Evolutionary conservation across 768 basidiomycete genomes (phyloP).

Genomic region (Myochromella boudieri): DNA sequence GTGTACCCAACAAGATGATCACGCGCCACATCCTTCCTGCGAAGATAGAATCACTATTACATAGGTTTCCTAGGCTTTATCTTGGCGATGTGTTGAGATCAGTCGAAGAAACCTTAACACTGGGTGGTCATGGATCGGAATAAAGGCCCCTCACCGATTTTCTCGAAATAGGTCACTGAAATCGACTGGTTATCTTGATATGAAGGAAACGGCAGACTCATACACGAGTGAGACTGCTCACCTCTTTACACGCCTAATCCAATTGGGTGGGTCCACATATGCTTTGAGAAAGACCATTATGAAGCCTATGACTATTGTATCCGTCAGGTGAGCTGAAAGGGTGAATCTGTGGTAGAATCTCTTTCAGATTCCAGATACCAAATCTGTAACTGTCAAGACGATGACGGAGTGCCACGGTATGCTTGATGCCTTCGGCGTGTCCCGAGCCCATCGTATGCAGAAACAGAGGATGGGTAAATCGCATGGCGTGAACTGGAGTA

Average conservation of each 20-base stretch:
- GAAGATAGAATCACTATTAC: too few species aligned
- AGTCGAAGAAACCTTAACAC: constrained; percentile 8
- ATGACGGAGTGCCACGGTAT: constrained; percentile 10
- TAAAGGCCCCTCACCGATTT: constrained; percentile 4
- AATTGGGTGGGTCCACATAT: neutral
- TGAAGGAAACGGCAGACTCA: neutral
- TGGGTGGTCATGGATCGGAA: neutral
- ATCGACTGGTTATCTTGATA: constrained; percentile 2
- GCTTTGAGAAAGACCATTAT: neutral
- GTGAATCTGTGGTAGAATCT: constrained; percentile 2
- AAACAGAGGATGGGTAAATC: neutral
- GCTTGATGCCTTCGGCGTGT: constrained; percentile 5
- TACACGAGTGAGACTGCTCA: neutral
- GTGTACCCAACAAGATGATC: too few species aligned
- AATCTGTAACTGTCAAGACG: constrained; percentile 1
- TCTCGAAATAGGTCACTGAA: neutral
- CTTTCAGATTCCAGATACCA: neutral
- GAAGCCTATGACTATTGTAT: neutral
- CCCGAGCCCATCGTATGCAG: constrained; percentile 7
- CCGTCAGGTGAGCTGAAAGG: neutral
- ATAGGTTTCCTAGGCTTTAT: too few species aligned
- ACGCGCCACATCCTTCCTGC: too few species aligned
- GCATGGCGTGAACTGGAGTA: neutral
- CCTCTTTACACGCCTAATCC: neutral
- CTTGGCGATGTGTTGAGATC: too few species aligned